phyloP scores from a whole-genome alignment of 2,329 filamentous ascomycete genomes.

The Lojkania enalia region DNA sequence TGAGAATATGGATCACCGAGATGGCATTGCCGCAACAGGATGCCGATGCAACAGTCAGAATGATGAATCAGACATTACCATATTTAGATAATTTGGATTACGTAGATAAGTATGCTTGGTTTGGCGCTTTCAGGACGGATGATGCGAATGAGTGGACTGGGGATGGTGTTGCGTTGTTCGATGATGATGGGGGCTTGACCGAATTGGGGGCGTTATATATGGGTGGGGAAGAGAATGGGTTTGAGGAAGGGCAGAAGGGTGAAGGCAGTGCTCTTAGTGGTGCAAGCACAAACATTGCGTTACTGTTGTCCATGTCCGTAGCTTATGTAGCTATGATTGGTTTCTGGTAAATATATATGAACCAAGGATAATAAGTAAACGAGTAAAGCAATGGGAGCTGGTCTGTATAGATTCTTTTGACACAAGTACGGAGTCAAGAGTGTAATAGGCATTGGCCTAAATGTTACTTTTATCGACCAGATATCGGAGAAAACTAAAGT shows the following conservation, averaged over 20 bases:
- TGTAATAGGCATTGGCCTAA: constrained; percentile 40
- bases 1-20: constrained; percentile 75
- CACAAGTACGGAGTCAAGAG: not conserved
- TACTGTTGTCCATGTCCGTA: constrained; percentile 1
- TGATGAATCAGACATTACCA: constrained; percentile 69
- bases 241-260: constrained; percentile 36
- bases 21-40: constrained; percentile 65
- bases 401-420: too few species aligned
- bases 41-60: constrained; percentile 62
- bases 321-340: constrained; percentile 1
- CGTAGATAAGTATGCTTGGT: constrained; percentile 45
- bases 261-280: constrained; percentile 15
- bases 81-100: constrained; percentile 67
- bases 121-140: constrained; percentile 37
- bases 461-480: constrained; percentile 41
- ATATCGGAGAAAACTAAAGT: constrained; percentile 44
- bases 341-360: not conserved
- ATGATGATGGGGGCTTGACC: constrained; percentile 36
- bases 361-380: too few species aligned
- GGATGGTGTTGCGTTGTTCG: constrained; percentile 39
- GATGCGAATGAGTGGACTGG: constrained; percentile 44
- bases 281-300: not conserved
- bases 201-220: constrained; percentile 39
- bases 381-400: too few species aligned
- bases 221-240: constrained; percentile 28